A percentile compares a stretch with the other conserved stretches of the same genome.
phyloP scores from a whole-genome alignment of 2,329 filamentous ascomycete species.

The Diaporthe sp. region DNA sequence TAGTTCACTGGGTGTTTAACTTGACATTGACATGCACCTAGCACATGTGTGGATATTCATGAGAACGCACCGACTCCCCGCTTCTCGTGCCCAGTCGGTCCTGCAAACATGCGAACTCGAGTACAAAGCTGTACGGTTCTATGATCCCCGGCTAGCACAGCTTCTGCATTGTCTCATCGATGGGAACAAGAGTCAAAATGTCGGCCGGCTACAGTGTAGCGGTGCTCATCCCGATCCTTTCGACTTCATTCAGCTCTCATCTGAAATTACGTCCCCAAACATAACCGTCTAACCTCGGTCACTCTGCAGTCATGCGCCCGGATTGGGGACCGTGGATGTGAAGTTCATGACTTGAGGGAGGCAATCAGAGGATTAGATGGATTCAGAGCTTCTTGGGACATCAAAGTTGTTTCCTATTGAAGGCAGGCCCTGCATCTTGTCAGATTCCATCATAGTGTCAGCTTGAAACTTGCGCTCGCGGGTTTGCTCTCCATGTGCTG shows the following conservation, averaged over 20 bases:
- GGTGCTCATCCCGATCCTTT: neutral
- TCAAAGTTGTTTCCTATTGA: neutral
- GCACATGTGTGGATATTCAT: neutral
- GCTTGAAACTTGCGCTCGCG: constrained; percentile 8
- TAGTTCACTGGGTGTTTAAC: neutral
- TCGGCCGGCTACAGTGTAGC: neutral
- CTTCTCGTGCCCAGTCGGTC: neutral
- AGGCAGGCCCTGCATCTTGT: neutral
- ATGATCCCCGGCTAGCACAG: too few species aligned
- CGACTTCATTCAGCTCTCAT: neutral
- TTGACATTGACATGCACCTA: neutral
- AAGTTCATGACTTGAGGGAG: neutral
- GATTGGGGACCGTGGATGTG: neutral
- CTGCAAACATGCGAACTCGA: neutral
- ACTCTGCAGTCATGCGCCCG: neutral
- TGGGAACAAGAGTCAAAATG: neutral
- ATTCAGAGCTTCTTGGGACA: neutral
- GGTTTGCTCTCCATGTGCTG: neutral
- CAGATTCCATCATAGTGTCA: neutral
- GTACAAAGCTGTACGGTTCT: neutral
- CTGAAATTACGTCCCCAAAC: neutral
- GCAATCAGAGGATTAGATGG: neutral
- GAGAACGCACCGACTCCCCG: too few species aligned
- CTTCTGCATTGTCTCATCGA: neutral
- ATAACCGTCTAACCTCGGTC: neutral